Evolutionary conservation across 371 early-diverging fungal species (phyloP), one percentile per base, ranked within the genome.

Genomic region (Gilbertella persicaria): DNA sequence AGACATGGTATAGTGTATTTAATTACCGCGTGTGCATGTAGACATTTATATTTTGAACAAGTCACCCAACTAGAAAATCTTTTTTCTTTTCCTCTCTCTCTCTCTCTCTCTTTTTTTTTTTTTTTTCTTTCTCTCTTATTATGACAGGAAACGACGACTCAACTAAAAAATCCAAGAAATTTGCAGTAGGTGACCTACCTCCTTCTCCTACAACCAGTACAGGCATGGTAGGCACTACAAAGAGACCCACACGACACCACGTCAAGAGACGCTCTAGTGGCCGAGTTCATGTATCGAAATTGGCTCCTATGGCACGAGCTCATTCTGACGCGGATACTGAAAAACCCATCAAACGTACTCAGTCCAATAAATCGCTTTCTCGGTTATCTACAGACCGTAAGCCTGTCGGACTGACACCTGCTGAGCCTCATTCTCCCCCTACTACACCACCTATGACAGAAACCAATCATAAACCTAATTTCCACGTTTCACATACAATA

Each of bases 191-290:
- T n/a, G 66, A 65, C 2, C 23, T 61, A 20, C 58, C 55, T 12
- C 64, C 59, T 30, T 64, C 59, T 17, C 64, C 64, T 20, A 51
- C 64, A 1, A 59, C 55, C 19, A 62, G 55, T 23, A 62, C 47
- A 14, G 49, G 42, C 16, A 55, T 38, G 26, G 48, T 40, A 17
- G 50, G 49, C 20, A 41, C 33, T 6, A 36, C 43, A 23, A 53
- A 53, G 20, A 62, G 52, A 52, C 45, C 50, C 26, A 54, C 61
- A n/a, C 29, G 64, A 53, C 61, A 68, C 36, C 68, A 64, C 55
- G 68, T 68, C 35, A 68, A 68, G 39, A 60, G 68, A 42, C 50
- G 64, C 16, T 60, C 64, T 1, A 60, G 64, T 24, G 58, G 68
- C n/a, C 45, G 68, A 51, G 68, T 60, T 2, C 64, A 64, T 51